Evolutionary conservation across 768 basidiomycete genomes (phyloP).

Genomic region (Hydnomerulius pinastri): DNA sequence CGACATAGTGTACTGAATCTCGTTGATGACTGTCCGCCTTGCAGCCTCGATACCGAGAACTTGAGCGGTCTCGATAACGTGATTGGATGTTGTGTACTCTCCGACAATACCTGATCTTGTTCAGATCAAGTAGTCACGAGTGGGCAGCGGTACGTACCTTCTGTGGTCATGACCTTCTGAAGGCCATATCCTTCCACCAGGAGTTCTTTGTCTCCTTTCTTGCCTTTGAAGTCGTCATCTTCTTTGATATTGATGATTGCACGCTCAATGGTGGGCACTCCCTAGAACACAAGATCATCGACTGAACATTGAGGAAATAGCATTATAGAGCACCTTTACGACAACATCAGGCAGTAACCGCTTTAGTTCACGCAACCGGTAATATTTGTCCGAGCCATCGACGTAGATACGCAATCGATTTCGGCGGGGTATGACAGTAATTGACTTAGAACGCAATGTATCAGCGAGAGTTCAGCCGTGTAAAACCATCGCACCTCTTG

Average conservation of each 20-base stretch:
- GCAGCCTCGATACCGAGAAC: conserved; percentile 99
- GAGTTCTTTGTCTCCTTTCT: conserved; percentile 87
- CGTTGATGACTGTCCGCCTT: conserved; percentile 89
- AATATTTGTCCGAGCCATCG: conserved; percentile 77
- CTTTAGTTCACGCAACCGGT: conserved; percentile 83
- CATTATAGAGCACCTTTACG: conserved; percentile 65
- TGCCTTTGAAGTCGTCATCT: conserved; percentile 73
- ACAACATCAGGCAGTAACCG: conserved; percentile 82
- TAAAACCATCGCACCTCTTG: conserved; percentile 58
- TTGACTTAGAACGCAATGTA: no score
- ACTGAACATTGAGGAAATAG: not conserved
- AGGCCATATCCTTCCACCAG: conserved; percentile 97
- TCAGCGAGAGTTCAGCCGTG: not conserved
- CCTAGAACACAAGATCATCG: conserved; percentile 44
- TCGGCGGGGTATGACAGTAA: conserved; percentile 73
- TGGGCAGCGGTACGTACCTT: conserved; percentile 54
- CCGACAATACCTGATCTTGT: conserved; percentile 77
- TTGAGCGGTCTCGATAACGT: conserved; percentile 93
- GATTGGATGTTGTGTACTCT: conserved; percentile 90
- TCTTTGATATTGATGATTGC: conserved; percentile 97
- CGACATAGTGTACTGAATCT: conserved; percentile 97
- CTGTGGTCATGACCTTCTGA: conserved; percentile 95
- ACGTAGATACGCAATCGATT: conserved; percentile 79
- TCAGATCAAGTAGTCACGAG: not conserved
- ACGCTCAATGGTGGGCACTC: conserved; percentile 82